These are phyloP conservation scores for Diplodia scrobiculata DNA, from an alignment of 2,329 filamentous ascomycete species.

Conservation along the genomic window DNA sequence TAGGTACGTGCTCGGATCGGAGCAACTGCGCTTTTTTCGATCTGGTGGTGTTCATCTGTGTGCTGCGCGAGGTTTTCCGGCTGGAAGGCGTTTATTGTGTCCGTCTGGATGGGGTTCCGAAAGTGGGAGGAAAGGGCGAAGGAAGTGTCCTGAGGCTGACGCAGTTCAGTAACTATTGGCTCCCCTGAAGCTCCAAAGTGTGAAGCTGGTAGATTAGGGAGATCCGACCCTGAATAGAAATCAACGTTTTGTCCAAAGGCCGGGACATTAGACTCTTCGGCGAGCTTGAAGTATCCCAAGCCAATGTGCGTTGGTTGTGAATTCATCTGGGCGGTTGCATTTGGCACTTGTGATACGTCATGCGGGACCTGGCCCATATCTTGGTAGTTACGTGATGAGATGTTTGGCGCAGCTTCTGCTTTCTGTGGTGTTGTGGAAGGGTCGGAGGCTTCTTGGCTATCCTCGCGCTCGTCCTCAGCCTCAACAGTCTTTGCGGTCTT, in stretches of 20 bases:
- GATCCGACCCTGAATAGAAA: conserved; percentile 22
- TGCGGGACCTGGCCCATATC: conserved; percentile 38
- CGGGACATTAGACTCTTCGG: conserved; percentile 4
- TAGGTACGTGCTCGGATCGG: background rate
- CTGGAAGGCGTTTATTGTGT: conserved; percentile 13
- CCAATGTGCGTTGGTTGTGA: conserved; percentile 26
- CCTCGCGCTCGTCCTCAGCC: conserved; percentile 33
- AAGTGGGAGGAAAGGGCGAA: conserved; percentile 10
- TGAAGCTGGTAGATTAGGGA: conserved; percentile 14
- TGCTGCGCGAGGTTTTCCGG: background rate
- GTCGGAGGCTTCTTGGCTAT: conserved; percentile 40
- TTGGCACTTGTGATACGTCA: background rate
- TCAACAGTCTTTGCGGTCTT: conserved; percentile 47
- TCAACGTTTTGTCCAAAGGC: conserved; percentile 18
- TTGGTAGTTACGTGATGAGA: conserved; percentile 31
- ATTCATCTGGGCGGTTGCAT: background rate
- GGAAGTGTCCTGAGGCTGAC: conserved; percentile 6
- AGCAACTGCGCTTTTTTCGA: background rate
- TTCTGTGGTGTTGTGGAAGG: background rate
- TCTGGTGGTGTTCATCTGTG: background rate
- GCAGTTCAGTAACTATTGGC: conserved; percentile 14
- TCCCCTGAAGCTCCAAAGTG: conserved; percentile 13
- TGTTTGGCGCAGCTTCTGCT: conserved; percentile 32
- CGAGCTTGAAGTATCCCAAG: conserved; percentile 29
- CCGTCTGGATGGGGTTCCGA: background rate